Conservation (phyloP, 495 filamentous ascomycete species). For the Penicillium macrosclerotiorum region DNA sequence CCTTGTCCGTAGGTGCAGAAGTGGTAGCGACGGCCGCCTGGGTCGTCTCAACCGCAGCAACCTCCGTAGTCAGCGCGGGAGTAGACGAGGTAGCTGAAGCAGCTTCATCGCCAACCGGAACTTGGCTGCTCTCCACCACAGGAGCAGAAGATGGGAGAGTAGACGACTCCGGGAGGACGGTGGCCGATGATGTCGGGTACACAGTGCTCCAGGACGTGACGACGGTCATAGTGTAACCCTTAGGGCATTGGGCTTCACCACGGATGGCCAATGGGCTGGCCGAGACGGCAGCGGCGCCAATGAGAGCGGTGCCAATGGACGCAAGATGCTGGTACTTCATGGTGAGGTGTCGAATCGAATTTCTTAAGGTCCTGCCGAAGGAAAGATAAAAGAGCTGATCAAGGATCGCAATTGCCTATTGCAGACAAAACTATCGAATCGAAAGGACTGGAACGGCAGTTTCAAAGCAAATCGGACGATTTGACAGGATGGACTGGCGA, state of each 20-base stretch:
- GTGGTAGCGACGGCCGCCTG: conserved; percentile 11
- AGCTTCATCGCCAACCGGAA: conserved; percentile 3
- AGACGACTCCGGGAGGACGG: conserved; percentile 11
- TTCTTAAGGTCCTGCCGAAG: background rate
- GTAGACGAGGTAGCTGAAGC: conserved; percentile 6
- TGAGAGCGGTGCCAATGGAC: conserved; percentile 27
- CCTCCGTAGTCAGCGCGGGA: conserved; percentile 4
- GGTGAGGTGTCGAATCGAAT: conserved; percentile 6
- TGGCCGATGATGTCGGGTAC: conserved; percentile 20
- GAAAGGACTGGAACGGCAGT: conserved; percentile 2
- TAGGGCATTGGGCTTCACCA: conserved; percentile 27
- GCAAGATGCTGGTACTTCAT: conserved; percentile 37
- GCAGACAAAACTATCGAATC: conserved; percentile 1
- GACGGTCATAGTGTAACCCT: conserved; percentile 28
- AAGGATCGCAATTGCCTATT: background rate
- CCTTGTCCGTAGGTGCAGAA: conserved; percentile 4
- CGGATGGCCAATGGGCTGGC: conserved; percentile 20
- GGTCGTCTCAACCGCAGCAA: conserved; percentile 7
- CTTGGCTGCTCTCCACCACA: background rate
- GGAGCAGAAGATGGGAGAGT: background rate
- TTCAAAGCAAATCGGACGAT: background rate
- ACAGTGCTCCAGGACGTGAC: conserved; percentile 21
- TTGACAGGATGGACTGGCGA: conserved; percentile 11
- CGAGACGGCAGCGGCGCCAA: conserved; percentile 29
- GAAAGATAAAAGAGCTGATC: background rate